These are phyloP conservation scores for Podospora pseudocomata DNA, from an alignment of 495 filamentous ascomycete genomes.

Conservation along the genomic window DNA sequence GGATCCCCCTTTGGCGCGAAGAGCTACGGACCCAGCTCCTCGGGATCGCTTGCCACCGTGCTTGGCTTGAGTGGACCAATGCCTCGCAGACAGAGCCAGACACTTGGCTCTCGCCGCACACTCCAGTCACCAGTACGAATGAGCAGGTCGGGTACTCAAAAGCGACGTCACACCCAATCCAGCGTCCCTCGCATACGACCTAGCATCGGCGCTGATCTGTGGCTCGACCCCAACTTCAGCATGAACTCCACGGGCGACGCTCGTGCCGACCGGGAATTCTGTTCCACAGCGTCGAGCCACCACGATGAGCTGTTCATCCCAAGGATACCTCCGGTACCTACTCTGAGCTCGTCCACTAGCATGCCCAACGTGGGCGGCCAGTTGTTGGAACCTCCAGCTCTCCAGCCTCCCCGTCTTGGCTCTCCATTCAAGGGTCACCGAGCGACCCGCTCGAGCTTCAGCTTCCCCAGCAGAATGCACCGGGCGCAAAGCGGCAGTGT, in stretches of 20 bases:
- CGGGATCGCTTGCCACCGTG: slow-evolving; percentile 38
- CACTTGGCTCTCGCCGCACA: slow-evolving; percentile 40
- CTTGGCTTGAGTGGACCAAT: slow-evolving; percentile 35
- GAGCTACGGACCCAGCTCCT: slow-evolving; percentile 51
- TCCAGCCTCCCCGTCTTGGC: slow-evolving; percentile 42
- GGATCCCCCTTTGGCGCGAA: slow-evolving; percentile 60
- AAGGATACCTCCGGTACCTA: slow-evolving; percentile 22
- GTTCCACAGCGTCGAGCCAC: slow-evolving; percentile 25
- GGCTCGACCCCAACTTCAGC: slow-evolving; percentile 24
- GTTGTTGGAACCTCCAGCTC: slow-evolving; percentile 33
- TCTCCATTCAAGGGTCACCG: slow-evolving; percentile 43
- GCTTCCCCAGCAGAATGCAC: slow-evolving; percentile 47
- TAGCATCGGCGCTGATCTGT: slow-evolving; percentile 38
- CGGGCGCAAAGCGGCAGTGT: slow-evolving; percentile 39
- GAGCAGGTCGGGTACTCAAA: slow-evolving; percentile 45
- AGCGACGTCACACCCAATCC: slow-evolving; percentile 41
- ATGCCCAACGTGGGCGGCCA: slow-evolving; percentile 23
- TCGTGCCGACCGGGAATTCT: slow-evolving; percentile 19
- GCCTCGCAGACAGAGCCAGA: slow-evolving; percentile 40
- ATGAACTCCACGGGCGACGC: slow-evolving; percentile 8
- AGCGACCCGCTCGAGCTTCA: slow-evolving; percentile 41
- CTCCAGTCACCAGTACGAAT: slow-evolving; percentile 47
- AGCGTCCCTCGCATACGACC: slow-evolving; percentile 38
- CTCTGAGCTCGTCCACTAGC: slow-evolving; percentile 19
- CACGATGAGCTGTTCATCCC: slow-evolving; percentile 34